These are phyloP conservation scores for Basipetospora chlamydospora DNA, from an alignment of 2,329 filamentous ascomycete genomes.

Conservation along the genomic window DNA sequence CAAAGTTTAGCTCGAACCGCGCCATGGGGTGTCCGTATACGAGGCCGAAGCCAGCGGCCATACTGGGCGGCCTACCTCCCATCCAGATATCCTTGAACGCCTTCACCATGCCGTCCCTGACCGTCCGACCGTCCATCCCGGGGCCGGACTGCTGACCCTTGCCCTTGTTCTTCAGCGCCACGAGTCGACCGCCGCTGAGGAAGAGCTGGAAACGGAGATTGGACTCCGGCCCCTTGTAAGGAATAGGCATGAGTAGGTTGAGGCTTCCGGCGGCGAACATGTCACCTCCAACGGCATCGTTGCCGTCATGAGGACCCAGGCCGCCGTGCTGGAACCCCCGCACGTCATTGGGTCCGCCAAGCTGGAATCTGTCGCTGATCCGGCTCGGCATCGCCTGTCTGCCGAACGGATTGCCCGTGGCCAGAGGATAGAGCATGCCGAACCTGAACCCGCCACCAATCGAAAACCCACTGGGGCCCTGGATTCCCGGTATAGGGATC, in stretches of 20 bases:
- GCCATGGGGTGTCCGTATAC: conserved; percentile 93
- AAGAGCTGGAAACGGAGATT: conserved; percentile 82
- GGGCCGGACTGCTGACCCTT: conserved; percentile 27
- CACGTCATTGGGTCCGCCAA: conserved; percentile 88
- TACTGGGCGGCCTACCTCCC: conserved; percentile 59
- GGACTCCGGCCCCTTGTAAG: conserved; percentile 65
- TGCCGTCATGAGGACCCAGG: conserved; percentile 73
- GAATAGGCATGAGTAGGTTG: conserved; percentile 73
- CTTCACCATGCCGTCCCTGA: conserved; percentile 36
- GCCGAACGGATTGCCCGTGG: conserved; percentile 39
- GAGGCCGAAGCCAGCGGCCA: conserved; percentile 75
- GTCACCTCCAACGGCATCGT: conserved; percentile 80
- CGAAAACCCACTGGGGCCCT: conserved; percentile 60
- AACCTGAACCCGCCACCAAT: conserved; percentile 70
- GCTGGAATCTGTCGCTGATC: conserved; percentile 87
- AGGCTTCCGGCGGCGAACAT: conserved; percentile 81
- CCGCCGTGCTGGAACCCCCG: conserved; percentile 85
- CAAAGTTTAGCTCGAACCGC: conserved; percentile 91
- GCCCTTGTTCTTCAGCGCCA: conserved; percentile 52
- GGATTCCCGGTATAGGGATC: conserved; percentile 54
- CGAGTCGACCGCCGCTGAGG: conserved; percentile 73
- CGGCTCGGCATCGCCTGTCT: conserved; percentile 51
- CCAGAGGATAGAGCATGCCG: conserved; percentile 71
- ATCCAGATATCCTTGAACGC: conserved; percentile 53
- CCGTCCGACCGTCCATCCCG: conserved; percentile 25